phyloP scores from a whole-genome alignment of 2,329 filamentous ascomycete genomes.

The Colletotrichum kahawae region DNA sequence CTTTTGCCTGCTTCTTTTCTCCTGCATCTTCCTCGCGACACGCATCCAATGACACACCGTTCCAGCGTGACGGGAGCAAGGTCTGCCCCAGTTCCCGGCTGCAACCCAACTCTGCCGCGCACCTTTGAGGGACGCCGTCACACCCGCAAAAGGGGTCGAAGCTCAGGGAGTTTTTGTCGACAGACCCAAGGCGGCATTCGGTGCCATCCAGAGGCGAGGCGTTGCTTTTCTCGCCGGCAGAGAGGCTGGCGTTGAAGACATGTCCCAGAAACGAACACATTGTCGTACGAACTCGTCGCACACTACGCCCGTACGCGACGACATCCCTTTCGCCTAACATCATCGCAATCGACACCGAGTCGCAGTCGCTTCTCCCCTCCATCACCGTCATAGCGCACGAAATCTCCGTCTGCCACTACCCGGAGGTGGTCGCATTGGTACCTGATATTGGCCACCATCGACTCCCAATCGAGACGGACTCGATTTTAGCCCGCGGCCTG shows the following conservation, averaged over 20 bases:
- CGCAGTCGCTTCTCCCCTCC: background rate
- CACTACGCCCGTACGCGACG: background rate
- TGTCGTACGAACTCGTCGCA: background rate
- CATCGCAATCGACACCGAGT: background rate
- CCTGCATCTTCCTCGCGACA: background rate
- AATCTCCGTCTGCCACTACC: background rate
- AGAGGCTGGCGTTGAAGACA: background rate
- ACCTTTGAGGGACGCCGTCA: background rate
- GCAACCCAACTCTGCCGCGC: slow-evolving; percentile 13
- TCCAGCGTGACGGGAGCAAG: slow-evolving; percentile 7
- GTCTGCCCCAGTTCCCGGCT: background rate
- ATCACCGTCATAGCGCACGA: background rate
- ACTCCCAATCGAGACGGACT: background rate
- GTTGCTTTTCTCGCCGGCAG: background rate
- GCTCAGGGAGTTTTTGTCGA: background rate
- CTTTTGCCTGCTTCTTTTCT: background rate
- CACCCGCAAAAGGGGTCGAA: slow-evolving; percentile 1
- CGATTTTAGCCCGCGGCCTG: background rate
- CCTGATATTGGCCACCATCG: background rate
- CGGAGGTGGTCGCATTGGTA: background rate
- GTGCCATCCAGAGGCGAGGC: background rate
- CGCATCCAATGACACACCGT: background rate
- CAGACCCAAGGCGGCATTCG: background rate
- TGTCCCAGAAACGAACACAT: background rate
- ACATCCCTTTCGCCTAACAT: background rate